Evolutionary conservation across 2,329 filamentous ascomycete genomes (phyloP).

Genomic region (Exophiala dermatitidis): DNA sequence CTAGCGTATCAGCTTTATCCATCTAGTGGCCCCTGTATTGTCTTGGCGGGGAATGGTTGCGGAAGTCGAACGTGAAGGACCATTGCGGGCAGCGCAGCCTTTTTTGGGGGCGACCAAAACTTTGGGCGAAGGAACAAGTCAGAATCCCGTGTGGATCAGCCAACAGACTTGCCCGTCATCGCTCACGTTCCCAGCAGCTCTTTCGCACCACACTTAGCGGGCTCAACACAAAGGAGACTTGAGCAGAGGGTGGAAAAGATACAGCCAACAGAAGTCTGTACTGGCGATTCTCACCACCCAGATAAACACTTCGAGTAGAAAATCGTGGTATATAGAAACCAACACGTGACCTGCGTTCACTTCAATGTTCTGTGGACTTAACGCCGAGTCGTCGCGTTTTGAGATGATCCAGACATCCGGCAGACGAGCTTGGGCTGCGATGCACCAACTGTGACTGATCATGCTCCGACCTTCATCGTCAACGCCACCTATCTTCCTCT

Average conservation of each 20-base stretch:
- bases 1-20: not conserved
- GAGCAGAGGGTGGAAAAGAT: not conserved
- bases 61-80: not conserved
- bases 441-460: constrained; percentile 22
- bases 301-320: constrained; percentile 5
- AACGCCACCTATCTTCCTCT: constrained; percentile 16
- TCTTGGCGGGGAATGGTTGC: not conserved
- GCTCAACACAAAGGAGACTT: not conserved
- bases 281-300: constrained; percentile 3
- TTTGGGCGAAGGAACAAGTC: constrained; percentile 15
- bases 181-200: constrained; percentile 8
- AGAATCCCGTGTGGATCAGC: constrained; percentile 16
- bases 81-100: constrained; percentile 1
- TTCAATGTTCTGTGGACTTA: constrained; percentile 10
- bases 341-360: constrained; percentile 14
- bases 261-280: not conserved
- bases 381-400: constrained; percentile 9
- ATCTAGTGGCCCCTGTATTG: not conserved
- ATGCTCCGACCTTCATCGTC: constrained; percentile 18
- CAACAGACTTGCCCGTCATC: constrained; percentile 12
- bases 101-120: constrained; percentile 4
- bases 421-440: constrained; percentile 21
- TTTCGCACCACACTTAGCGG: constrained; percentile 1
- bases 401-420: constrained; percentile 20
- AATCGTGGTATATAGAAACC: constrained; percentile 11